These are phyloP conservation scores for Comarum palustre DNA, from an alignment of 306 rosid species.

Conservation along the genomic window DNA sequence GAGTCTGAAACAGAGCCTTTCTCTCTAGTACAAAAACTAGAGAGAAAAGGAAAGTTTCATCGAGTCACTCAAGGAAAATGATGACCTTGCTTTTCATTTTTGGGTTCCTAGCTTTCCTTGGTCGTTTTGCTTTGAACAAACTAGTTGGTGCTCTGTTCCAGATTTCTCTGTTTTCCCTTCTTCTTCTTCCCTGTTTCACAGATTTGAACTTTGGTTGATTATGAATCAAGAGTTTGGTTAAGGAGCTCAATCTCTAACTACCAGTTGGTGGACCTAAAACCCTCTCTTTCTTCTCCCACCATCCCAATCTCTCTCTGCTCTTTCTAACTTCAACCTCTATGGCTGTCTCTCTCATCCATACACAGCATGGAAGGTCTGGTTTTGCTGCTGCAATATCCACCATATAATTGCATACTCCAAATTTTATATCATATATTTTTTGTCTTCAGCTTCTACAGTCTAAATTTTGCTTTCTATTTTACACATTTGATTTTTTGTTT, in stretches of 20 bases:
- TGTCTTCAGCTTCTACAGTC: slow-evolving; percentile 19
- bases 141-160: slow-evolving; percentile 9
- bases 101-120: slow-evolving; percentile 10
- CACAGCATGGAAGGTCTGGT: slow-evolving; percentile 41
- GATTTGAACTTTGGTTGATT: slow-evolving; percentile 17
- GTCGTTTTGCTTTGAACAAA: slow-evolving; percentile 17
- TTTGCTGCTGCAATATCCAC: slow-evolving; percentile 48
- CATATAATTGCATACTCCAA: slow-evolving; percentile 33
- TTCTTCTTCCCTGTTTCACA: slow-evolving; percentile 9
- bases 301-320: neutral
- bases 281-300: slow-evolving; percentile 30
- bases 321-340: slow-evolving; percentile 6
- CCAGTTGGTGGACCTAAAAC: slow-evolving; percentile 65
- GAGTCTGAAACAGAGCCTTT: slow-evolving; percentile 21
- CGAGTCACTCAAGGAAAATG: slow-evolving; percentile 24
- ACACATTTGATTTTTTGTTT: neutral
- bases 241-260: slow-evolving; percentile 61
- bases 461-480: neutral
- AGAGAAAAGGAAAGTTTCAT: neutral
- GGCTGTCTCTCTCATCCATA: slow-evolving; percentile 38
- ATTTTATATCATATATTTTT: neutral
- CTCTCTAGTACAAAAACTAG: slow-evolving; percentile 10
- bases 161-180: neutral
- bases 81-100: slow-evolving; percentile 25
- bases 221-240: slow-evolving; percentile 47